Conservation (phyloP, 129 eudicot genomes). For the Flaveria brownii region DNA sequence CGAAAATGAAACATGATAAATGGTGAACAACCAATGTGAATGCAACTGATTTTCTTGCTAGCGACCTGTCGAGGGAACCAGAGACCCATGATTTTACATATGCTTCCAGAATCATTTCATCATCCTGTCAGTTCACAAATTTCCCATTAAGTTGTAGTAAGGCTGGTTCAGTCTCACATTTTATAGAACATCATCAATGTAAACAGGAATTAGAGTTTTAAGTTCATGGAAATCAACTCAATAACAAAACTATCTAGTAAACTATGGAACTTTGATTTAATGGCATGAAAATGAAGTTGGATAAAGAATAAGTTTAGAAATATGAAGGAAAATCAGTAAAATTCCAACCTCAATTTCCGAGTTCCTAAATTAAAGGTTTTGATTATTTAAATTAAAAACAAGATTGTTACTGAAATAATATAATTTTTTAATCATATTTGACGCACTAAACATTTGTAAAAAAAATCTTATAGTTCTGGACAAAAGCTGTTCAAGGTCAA, state of each 20-base stretch:
- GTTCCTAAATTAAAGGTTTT: neutral
- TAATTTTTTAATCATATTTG: neutral
- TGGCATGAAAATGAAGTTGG: neutral
- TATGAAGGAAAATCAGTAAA: neutral
- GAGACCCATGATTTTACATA: constrained; percentile 87
- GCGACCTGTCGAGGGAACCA: constrained; percentile 86
- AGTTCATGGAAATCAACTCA: constrained; percentile 11
- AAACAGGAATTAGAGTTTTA: constrained; percentile 4
- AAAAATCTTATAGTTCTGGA: neutral
- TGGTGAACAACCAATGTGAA: constrained; percentile 75
- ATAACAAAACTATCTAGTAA: neutral
- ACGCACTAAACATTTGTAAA: neutral
- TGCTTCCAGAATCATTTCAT: constrained; percentile 81
- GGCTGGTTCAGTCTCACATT: constrained; percentile 19
- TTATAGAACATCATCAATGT: neutral
- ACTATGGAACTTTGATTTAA: constrained; percentile 2
- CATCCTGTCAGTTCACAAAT: constrained; percentile 51
- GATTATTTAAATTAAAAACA: no score
- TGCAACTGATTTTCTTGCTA: constrained; percentile 58
- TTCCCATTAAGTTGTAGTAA: neutral
- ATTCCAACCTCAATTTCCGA: neutral
- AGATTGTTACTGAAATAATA: neutral
- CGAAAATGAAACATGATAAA: constrained; percentile 66
- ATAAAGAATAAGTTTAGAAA: neutral
- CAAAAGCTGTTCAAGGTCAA: neutral